Evolutionary conservation across 2,329 filamentous ascomycete genomes (phyloP).

Genomic region (Hypocreales sp.): DNA sequence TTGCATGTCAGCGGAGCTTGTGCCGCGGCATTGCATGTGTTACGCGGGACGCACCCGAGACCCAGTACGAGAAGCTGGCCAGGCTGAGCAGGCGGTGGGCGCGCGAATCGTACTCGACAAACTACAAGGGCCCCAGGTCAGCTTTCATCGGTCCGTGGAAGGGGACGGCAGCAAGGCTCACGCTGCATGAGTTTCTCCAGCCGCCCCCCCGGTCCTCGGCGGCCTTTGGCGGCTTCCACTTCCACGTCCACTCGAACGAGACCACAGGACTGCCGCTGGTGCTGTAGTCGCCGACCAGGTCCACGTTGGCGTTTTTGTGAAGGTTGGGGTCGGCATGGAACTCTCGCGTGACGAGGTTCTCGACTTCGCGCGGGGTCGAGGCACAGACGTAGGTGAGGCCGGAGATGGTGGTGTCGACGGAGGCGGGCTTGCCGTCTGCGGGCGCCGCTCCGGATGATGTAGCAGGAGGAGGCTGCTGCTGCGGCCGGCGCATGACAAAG

Average conservation of each 20-base stretch:
- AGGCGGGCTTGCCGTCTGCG: constrained; percentile 28
- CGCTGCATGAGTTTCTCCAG: constrained; percentile 91
- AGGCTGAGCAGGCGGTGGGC: constrained; percentile 80
- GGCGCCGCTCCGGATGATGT: constrained; percentile 30
- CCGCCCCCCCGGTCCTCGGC: constrained; percentile 74
- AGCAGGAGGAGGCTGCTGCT: constrained; percentile 15
- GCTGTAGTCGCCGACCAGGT: constrained; percentile 80
- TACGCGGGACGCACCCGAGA: constrained; percentile 56
- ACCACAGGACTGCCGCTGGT: constrained; percentile 74
- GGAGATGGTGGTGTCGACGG: constrained; percentile 62
- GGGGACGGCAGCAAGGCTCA: too few relatives aligned
- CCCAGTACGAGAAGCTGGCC: constrained; percentile 90
- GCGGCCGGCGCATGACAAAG: constrained; percentile 55
- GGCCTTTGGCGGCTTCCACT: constrained; percentile 79
- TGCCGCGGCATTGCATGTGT: neutral
- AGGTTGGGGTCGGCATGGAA: constrained; percentile 95
- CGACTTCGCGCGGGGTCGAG: constrained; percentile 71
- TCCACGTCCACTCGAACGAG: constrained; percentile 92
- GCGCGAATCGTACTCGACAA: constrained; percentile 92
- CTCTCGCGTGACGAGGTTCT: constrained; percentile 85
- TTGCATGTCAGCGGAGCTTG: neutral
- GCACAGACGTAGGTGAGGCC: constrained; percentile 89
- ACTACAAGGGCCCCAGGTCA: constrained; percentile 31
- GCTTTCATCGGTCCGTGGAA: too few relatives aligned
- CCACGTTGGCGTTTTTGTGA: constrained; percentile 93